These are phyloP conservation scores for Lactifluus pinguis DNA, from an alignment of 768 basidiomycete genomes.

Conservation along the genomic window DNA sequence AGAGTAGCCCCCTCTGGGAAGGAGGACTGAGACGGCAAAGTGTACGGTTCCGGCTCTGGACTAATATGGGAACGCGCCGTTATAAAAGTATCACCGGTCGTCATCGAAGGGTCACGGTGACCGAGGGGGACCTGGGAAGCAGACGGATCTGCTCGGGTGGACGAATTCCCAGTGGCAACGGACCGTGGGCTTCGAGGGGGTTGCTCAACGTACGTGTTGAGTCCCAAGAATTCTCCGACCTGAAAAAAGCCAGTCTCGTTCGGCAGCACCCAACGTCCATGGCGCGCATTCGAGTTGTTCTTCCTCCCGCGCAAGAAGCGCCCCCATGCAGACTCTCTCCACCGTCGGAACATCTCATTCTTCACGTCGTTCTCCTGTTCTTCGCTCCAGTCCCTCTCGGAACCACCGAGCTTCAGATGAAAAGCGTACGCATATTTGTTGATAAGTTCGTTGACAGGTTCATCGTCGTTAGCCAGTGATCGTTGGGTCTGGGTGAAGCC, in stretches of 20 bases:
- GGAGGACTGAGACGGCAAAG: constrained; percentile 9
- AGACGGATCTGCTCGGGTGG: background rate
- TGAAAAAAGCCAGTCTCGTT: constrained; percentile 77
- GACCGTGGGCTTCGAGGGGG: constrained; percentile 9
- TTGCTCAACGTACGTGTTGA: constrained; percentile 44
- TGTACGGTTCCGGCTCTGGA: constrained; percentile 14
- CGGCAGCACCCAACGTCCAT: constrained; percentile 21
- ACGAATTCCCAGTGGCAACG: background rate
- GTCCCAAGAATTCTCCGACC: constrained; percentile 65
- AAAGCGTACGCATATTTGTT: constrained; percentile 53
- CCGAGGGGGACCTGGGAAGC: background rate
- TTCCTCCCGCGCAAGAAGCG: constrained; percentile 28
- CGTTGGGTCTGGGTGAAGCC: constrained; percentile 23
- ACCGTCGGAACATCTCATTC: constrained; percentile 49
- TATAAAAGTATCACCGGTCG: constrained; percentile 23
- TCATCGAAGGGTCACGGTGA: constrained; percentile 9
- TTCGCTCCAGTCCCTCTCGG: constrained; percentile 58
- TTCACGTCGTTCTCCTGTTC: constrained; percentile 39
- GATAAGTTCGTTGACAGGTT: constrained; percentile 39
- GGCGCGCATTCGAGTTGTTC: constrained; percentile 22
- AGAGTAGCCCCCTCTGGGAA: background rate
- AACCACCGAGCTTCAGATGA: constrained; percentile 58
- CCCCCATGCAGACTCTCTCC: constrained; percentile 65
- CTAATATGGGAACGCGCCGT: constrained; percentile 25
- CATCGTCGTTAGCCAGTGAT: constrained; percentile 25